Conservation (phyloP, 768 basidiomycete species). For the Russula brevipes region DNA sequence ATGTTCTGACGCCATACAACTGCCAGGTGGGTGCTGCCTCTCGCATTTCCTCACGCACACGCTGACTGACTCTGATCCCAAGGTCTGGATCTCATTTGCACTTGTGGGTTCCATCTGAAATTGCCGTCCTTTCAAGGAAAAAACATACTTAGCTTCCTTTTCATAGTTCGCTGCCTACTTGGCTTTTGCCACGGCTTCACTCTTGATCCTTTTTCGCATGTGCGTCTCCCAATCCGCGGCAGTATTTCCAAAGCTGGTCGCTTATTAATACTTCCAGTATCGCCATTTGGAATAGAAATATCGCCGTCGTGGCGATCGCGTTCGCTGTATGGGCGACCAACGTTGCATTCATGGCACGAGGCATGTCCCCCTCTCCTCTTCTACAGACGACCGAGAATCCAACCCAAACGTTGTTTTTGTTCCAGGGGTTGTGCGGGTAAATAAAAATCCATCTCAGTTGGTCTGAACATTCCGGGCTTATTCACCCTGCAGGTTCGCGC, state of each 20-base stretch:
- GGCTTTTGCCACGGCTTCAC: not conserved
- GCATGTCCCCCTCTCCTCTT: not conserved
- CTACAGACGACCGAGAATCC: too few relatives aligned
- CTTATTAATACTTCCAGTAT: not conserved
- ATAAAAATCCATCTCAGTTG: not conserved
- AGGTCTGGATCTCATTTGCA: conserved; percentile 1
- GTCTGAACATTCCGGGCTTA: not conserved
- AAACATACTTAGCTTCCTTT: not conserved
- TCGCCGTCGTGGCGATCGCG: not conserved
- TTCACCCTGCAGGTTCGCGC: not conserved
- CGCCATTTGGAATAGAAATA: conserved; percentile 8
- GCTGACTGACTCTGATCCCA: not conserved
- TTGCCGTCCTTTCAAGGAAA: not conserved
- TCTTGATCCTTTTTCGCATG: conserved; percentile 16
- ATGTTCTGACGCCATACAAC: not conserved
- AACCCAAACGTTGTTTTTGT: too few relatives aligned
- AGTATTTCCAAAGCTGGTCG: not conserved
- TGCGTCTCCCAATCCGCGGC: not conserved
- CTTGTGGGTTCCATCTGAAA: not conserved
- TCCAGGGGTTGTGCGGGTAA: not conserved
- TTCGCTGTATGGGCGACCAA: not conserved
- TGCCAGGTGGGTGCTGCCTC: not conserved
- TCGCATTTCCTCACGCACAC: too few relatives aligned
- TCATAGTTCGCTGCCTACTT: conserved; percentile 4
- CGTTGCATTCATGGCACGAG: not conserved